A percentile compares a stretch with the other conserved stretches of the same genome.
These are phyloP conservation scores for Penicillium angulare DNA, from an alignment of 495 filamentous ascomycete species.

Conservation along the genomic window DNA sequence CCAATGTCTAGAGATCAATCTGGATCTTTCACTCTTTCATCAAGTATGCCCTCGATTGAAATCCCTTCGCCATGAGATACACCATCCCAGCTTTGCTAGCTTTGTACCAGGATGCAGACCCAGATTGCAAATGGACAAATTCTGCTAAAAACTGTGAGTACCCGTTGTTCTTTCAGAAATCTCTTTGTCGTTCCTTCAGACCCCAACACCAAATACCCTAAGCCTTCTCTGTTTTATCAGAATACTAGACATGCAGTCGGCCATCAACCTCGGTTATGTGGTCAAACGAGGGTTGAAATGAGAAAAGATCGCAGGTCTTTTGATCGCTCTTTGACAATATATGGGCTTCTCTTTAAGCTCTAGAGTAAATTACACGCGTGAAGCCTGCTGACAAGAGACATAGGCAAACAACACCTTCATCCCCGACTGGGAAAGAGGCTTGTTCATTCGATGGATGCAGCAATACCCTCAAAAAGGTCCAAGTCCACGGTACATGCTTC, in stretches of 20 bases:
- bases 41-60: not conserved
- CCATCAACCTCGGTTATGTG: too few relatives aligned
- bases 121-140: slow-evolving; percentile 26
- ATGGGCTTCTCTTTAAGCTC: not conserved
- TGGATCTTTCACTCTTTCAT: too few relatives aligned
- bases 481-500: not conserved
- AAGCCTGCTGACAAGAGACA: not conserved
- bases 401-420: slow-evolving; percentile 8
- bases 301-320: too few relatives aligned
- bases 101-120: slow-evolving; percentile 27
- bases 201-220: not conserved
- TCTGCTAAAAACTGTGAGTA: slow-evolving; percentile 22
- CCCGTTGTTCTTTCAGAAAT: not conserved
- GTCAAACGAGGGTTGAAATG: too few relatives aligned
- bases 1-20: too few relatives aligned
- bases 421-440: not conserved
- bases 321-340: not conserved
- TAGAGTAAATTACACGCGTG: not conserved
- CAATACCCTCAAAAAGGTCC: not conserved
- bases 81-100: slow-evolving; percentile 38
- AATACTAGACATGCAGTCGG: too few relatives aligned
- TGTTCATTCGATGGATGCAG: not conserved
- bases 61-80: slow-evolving; percentile 35
- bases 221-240: not conserved
- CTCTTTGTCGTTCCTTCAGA: not conserved